Base-by-base conservation (phyloP, 805 yeast species). In the Yarrowia sp. region DNA sequence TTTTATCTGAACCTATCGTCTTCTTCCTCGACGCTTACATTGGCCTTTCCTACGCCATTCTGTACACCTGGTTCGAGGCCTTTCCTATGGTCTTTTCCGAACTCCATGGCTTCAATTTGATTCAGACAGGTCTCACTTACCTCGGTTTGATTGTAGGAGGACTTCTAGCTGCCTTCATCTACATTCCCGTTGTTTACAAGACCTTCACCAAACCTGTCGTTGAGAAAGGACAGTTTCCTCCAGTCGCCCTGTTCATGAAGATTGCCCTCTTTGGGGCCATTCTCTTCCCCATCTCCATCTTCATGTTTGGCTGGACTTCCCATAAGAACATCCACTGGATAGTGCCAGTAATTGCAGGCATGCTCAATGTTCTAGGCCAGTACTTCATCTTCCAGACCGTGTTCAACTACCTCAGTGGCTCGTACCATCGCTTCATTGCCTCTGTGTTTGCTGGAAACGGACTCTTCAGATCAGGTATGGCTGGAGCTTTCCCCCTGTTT, bases 401-500 rank as follows among this genome's bases (percentile, higher is more conserved):
- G 40, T 81, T 85, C 74, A 79, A 83, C 71, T 86, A 85, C 70
- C 76, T 87, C 70, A 83, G 83, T 1, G 76, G 79, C 70, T 79
- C 85, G 7, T 86, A 83, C 74, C 83, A 81, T 49, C 77, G 82
- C 67, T 83, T 80, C 74, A 72, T 84, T 70, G 88, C 87, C 2
- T 84, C 88, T 0, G 87, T 83, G 0, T 84, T 83, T 75, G 88
- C 88, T 5, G 84, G 85, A 52, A 86, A 84, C 71, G 83, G 79
- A 50, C 76, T 85, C 38, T 79, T 81, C 71, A 81, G 89, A 70
- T 78, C 84, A 1, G 77, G 77, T 0, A 78, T 83, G 72, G 89
- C 87, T 0, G 84, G 84, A 68, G 83, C 81, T 2, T 86, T 86
- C 78, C 88, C 89, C 61, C 77, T 88, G 64, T 87, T 88, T 75